These are phyloP conservation scores for Tricholomella constricta DNA, from an alignment of 768 basidiomycete genomes.

Conservation along the genomic window DNA sequence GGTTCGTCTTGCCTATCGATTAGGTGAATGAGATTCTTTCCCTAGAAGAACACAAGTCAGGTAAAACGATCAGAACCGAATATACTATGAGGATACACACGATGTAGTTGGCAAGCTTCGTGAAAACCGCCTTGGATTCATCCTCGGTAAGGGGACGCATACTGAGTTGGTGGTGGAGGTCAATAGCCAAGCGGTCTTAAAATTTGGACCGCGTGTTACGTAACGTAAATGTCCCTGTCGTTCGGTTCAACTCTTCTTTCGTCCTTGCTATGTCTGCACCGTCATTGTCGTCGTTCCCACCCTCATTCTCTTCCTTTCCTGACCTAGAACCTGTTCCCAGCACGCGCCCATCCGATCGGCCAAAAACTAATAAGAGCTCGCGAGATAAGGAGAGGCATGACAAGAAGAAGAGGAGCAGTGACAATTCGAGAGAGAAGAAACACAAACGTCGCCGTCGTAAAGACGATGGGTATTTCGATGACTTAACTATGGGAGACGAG, in stretches of 20 bases:
- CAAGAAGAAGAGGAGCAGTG: conserved; percentile 6
- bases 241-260: not conserved
- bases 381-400: conserved; percentile 29
- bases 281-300: conserved; percentile 64
- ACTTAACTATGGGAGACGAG: conserved; percentile 24
- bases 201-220: conserved; percentile 14
- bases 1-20: conserved; percentile 94
- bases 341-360: conserved; percentile 19
- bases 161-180: conserved; percentile 13
- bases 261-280: conserved; percentile 45
- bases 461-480: conserved; percentile 14
- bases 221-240: conserved; percentile 4
- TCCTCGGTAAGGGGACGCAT: conserved; percentile 98
- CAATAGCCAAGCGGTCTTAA: conserved; percentile 6
- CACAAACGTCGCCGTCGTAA: conserved; percentile 24
- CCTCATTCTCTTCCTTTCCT: conserved; percentile 72
- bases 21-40: conserved; percentile 93
- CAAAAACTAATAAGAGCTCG: conserved; percentile 13
- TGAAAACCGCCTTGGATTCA: conserved; percentile 94
- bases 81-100: conserved; percentile 43
- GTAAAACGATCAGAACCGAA: not conserved
- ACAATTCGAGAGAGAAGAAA: conserved; percentile 30
- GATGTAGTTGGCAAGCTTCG: conserved; percentile 97
- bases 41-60: conserved; percentile 48
- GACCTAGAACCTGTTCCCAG: conserved; percentile 52